A percentile compares a stretch with the other conserved stretches of the same genome.
Conservation (phyloP, 1,284 basidiomycete genomes). For the Caloboletus firmus region DNA sequence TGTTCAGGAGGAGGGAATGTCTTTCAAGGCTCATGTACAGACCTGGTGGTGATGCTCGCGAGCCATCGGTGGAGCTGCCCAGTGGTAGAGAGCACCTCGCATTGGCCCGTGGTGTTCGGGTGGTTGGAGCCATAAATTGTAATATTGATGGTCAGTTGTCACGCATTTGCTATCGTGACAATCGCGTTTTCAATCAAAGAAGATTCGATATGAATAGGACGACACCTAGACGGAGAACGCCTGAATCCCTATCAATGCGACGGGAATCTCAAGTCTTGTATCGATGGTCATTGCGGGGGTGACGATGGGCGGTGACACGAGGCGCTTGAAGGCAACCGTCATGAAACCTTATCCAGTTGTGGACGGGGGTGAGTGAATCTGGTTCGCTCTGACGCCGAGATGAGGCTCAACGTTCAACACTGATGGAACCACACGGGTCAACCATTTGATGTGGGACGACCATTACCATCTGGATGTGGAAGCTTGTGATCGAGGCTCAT, state of each 20-base stretch:
- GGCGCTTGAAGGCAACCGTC: constrained; percentile 3
- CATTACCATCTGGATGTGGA: constrained; percentile 15
- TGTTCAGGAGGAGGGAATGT: constrained; percentile 9
- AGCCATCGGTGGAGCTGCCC: constrained; percentile 1
- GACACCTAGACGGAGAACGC: constrained; percentile 11
- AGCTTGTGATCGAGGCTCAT: constrained; percentile 25
- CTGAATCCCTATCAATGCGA: constrained; percentile 10
- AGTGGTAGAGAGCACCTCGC: not conserved
- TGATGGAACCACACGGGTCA: constrained; percentile 10
- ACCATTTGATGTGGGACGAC: constrained; percentile 10
- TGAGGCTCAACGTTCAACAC: constrained; percentile 15
- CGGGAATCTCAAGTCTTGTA: constrained; percentile 19
- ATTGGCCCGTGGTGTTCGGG: constrained; percentile 11
- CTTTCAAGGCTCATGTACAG: constrained; percentile 12
- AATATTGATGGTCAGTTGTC: constrained; percentile 11
- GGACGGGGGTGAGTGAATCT: constrained; percentile 13
- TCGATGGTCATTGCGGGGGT: constrained; percentile 26
- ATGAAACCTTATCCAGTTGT: constrained; percentile 29
- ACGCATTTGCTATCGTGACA: constrained; percentile 16
- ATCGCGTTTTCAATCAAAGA: constrained; percentile 21
- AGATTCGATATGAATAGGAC: constrained; percentile 23
- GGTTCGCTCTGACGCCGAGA: constrained; percentile 33
- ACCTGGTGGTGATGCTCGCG: constrained; percentile 2
- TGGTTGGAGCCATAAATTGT: constrained; percentile 4
- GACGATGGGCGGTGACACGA: constrained; percentile 25